These are phyloP conservation scores for Oxyria digyna DNA, from an alignment of 148 eudicot species.

Conservation along the genomic window DNA sequence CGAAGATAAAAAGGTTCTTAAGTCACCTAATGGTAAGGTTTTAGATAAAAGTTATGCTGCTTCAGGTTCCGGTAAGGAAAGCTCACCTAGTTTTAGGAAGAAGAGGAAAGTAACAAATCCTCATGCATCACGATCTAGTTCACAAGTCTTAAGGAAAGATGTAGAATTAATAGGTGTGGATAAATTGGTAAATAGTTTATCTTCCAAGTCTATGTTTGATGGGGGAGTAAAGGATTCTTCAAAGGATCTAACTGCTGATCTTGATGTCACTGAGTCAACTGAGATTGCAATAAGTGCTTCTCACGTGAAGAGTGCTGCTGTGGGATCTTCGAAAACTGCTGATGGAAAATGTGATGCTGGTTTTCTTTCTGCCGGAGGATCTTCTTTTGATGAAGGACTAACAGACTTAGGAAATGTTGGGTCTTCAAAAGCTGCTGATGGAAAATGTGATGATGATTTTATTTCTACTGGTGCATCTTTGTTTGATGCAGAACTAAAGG, in stretches of 20 bases:
- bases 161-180: slow-evolving; percentile 14
- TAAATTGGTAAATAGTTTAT: slow-evolving; percentile 11
- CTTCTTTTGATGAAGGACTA: slow-evolving; percentile 12
- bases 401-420: slow-evolving; percentile 13
- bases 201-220: slow-evolving; percentile 16
- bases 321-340: slow-evolving; percentile 11
- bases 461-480: slow-evolving; percentile 18
- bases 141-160: slow-evolving; percentile 17
- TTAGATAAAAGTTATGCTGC: slow-evolving; percentile 18
- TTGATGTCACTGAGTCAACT: not conserved
- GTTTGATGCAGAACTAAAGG: slow-evolving; percentile 14
- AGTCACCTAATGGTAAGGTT: slow-evolving; percentile 13
- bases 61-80: slow-evolving; percentile 14
- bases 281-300: slow-evolving; percentile 2
- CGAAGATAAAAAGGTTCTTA: slow-evolving; percentile 10
- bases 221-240: slow-evolving; percentile 10
- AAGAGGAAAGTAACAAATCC: slow-evolving; percentile 26
- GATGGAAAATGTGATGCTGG: not conserved
- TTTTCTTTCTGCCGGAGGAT: not conserved
- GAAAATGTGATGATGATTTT: slow-evolving; percentile 11
- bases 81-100: slow-evolving; percentile 22
- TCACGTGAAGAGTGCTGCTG: not conserved
- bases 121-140: slow-evolving; percentile 18
- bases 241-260: slow-evolving; percentile 9
- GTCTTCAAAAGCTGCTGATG: slow-evolving; percentile 12